Conservation (phyloP, 2,329 filamentous ascomycete species). For the Aspergillus sergii region DNA sequence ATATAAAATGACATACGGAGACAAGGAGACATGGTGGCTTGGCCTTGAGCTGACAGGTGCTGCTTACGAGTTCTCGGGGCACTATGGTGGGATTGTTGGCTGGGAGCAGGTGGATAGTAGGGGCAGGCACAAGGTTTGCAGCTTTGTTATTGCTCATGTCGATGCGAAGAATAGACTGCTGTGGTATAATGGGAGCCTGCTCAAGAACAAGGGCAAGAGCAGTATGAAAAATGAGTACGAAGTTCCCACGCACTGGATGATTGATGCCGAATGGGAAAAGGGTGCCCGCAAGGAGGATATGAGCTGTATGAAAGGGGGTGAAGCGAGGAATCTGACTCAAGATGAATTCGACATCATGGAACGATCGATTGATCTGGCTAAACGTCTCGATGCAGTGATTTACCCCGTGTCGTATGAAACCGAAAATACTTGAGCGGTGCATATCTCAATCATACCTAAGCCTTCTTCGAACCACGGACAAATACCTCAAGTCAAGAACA, state of each 20-base stretch:
- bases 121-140: conserved; percentile 6
- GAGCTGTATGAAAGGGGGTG: conserved; percentile 12
- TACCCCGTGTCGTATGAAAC: fast-evolving
- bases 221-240: conserved; percentile 7
- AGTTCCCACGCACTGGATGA: conserved; percentile 8
- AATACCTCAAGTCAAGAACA: too few relatives aligned
- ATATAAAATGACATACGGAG: conserved; percentile 8
- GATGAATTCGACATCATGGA: conserved; percentile 5
- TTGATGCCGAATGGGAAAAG: conserved; percentile 15
- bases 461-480: too few relatives aligned
- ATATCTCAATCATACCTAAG: too few relatives aligned
- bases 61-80: conserved; percentile 8
- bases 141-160: conserved; percentile 15
- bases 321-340: background rate
- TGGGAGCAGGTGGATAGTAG: conserved; percentile 6
- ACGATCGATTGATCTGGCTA: conserved; percentile 5
- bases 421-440: too few relatives aligned
- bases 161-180: conserved; percentile 9
- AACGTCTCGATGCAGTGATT: background rate
- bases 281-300: conserved; percentile 11
- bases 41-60: conserved; percentile 12
- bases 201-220: conserved; percentile 10
- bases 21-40: conserved; percentile 16
- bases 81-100: conserved; percentile 14
- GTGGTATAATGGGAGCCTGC: conserved; percentile 15